phyloP scores from a whole-genome alignment of 2,329 filamentous ascomycete species.

The Hypoxylon sp. region DNA sequence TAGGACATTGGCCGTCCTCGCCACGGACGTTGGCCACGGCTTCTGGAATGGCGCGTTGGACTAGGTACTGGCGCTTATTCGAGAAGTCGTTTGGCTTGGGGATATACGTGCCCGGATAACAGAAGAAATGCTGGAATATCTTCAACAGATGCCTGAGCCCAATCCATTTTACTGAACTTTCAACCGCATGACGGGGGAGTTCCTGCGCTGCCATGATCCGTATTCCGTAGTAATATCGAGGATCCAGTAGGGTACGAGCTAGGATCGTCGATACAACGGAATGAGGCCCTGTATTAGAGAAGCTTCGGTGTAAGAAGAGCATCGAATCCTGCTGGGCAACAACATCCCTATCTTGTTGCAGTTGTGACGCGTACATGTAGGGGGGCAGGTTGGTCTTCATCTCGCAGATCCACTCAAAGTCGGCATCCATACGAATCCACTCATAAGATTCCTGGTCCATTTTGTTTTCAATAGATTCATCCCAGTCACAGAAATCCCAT shows the following conservation, averaged over 20 bases:
- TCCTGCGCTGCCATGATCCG: conserved; percentile 86
- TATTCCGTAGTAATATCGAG: conserved; percentile 93
- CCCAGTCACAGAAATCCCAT: conserved; percentile 92
- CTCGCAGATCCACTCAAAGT: conserved; percentile 97
- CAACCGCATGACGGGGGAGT: conserved; percentile 81
- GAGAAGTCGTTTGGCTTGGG: conserved; percentile 92
- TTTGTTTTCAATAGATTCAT: conserved; percentile 85
- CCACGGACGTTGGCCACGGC: conserved; percentile 86
- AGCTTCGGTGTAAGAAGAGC: conserved; percentile 77
- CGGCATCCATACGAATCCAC: conserved; percentile 97
- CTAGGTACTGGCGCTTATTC: conserved; percentile 85
- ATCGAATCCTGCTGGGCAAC: conserved; percentile 87
- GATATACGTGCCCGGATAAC: conserved; percentile 81
- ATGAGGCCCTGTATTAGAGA: conserved; percentile 68
- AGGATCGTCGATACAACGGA: conserved; percentile 90
- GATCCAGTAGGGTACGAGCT: conserved; percentile 89
- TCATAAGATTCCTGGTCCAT: conserved; percentile 99
- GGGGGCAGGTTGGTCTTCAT: conserved; percentile 86
- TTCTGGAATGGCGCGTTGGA: conserved; percentile 86
- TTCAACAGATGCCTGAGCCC: conserved; percentile 88
- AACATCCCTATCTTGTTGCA: conserved; percentile 97
- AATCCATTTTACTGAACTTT: conserved; percentile 76
- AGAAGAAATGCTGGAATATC: conserved; percentile 90
- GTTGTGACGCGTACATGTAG: conserved; percentile 98
- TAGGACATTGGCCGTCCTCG: conserved; percentile 80